Evolutionary conservation across 768 basidiomycete species (phyloP).

Genomic region (Xerocomellus intermedius): DNA sequence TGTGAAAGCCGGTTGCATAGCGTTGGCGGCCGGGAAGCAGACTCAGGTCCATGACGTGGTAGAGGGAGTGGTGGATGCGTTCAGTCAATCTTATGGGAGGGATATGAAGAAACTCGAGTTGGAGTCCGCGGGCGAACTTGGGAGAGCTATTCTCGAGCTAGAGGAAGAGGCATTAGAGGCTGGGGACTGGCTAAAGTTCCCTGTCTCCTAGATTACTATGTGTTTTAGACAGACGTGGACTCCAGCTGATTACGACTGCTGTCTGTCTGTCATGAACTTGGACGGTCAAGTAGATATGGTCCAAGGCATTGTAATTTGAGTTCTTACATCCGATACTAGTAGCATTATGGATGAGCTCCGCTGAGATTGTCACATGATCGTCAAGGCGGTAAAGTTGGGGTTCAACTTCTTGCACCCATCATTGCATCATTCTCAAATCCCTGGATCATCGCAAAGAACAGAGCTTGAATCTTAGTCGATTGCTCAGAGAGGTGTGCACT

Average conservation of each 20-base stretch:
- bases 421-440: too few species aligned
- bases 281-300: too few species aligned
- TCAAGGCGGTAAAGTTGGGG: too few species aligned
- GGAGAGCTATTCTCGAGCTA: conserved; percentile 43
- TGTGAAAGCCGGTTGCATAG: conserved; percentile 74
- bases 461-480: background rate
- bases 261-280: too few species aligned
- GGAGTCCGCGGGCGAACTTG: conserved; percentile 45
- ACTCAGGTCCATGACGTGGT: conserved; percentile 52
- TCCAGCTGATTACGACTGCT: too few species aligned
- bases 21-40: conserved; percentile 39
- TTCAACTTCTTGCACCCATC: background rate
- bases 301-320: too few species aligned
- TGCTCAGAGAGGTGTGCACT: background rate
- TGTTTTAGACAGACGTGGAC: background rate
- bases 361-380: too few species aligned
- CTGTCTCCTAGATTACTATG: conserved; percentile 4
- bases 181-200: conserved; percentile 40
- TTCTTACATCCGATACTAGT: too few species aligned
- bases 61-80: conserved; percentile 45
- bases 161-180: conserved; percentile 44
- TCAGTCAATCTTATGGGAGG: conserved; percentile 49
- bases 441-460: background rate
- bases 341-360: too few species aligned
- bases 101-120: conserved; percentile 46